A percentile compares a stretch with the other conserved stretches of the same genome.
Conservation (phyloP, 192 early-diverging fungal species). For the Coemansia sp. region DNA sequence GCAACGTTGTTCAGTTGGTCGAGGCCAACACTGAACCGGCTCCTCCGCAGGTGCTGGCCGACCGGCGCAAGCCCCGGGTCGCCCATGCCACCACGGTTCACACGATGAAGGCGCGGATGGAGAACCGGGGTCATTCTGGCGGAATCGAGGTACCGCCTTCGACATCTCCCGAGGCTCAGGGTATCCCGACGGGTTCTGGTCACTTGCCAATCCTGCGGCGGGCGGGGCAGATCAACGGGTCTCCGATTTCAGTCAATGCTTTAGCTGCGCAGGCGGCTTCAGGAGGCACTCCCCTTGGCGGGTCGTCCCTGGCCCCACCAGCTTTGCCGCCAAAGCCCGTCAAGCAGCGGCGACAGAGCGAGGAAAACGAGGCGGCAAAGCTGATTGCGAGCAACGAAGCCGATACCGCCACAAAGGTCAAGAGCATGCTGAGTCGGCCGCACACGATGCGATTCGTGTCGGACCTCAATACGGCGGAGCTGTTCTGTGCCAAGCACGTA, state of each 20-base stretch:
- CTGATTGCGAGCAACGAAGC: constrained; percentile 24
- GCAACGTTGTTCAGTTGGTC: constrained; percentile 42
- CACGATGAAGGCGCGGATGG: constrained; percentile 57
- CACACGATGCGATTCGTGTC: constrained; percentile 56
- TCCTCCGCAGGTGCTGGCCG: constrained; percentile 58
- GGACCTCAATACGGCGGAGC: constrained; percentile 73
- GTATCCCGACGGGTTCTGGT: constrained; percentile 13
- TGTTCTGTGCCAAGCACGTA: constrained; percentile 82
- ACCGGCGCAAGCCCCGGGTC: constrained; percentile 55
- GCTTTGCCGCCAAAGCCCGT: constrained; percentile 25
- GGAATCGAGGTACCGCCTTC: constrained; percentile 18
- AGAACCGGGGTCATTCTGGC: constrained; percentile 31
- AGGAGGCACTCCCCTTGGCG: constrained; percentile 3
- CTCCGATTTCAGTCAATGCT: constrained; percentile 22
- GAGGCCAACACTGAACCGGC: constrained; percentile 29
- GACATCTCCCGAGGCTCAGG: constrained; percentile 2
- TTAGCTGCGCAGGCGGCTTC: constrained; percentile 16
- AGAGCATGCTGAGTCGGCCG: constrained; percentile 55
- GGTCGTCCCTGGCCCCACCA: not conserved
- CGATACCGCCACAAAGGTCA: constrained; percentile 45
- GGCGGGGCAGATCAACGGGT: constrained; percentile 28
- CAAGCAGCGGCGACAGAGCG: constrained; percentile 48
- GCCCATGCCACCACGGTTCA: constrained; percentile 48
- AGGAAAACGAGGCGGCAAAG: constrained; percentile 26
- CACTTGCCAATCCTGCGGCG: constrained; percentile 33